Evolutionary conservation across 2,329 filamentous ascomycete genomes (phyloP).

Genomic region (Apiospora sp.): DNA sequence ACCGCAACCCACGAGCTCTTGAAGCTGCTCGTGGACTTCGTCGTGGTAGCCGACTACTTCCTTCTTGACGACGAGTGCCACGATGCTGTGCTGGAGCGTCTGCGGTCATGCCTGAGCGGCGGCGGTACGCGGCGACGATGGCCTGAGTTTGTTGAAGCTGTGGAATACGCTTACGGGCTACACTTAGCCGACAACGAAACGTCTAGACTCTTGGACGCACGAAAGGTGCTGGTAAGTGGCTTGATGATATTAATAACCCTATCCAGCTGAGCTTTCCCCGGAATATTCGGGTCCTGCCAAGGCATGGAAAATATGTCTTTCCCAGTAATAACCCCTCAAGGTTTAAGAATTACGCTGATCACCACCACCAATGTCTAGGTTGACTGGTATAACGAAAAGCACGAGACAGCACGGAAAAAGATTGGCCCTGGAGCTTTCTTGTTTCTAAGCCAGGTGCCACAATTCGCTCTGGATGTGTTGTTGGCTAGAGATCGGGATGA

Average conservation of each 20-base stretch:
- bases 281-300: too few species aligned
- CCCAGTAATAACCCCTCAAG: not conserved
- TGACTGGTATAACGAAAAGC: conserved; percentile 13
- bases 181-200: not conserved
- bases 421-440: not conserved
- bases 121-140: not conserved
- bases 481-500: not conserved
- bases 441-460: not conserved
- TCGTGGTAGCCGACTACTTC: conserved; percentile 11
- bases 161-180: not conserved
- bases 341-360: too few species aligned
- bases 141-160: conserved; percentile 3
- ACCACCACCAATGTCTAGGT: not conserved
- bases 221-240: not conserved
- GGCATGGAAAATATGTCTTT: too few species aligned
- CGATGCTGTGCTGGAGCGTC: not conserved
- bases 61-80: not conserved
- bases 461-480: conserved; percentile 1
- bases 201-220: not conserved
- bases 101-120: not conserved
- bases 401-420: conserved; percentile 3
- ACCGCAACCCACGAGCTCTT: not conserved
- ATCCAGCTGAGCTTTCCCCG: too few species aligned
- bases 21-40: conserved; percentile 6
- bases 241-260: too few species aligned